phyloP scores from a whole-genome alignment of 257 asterid species.

The Scutellaria barbata region DNA sequence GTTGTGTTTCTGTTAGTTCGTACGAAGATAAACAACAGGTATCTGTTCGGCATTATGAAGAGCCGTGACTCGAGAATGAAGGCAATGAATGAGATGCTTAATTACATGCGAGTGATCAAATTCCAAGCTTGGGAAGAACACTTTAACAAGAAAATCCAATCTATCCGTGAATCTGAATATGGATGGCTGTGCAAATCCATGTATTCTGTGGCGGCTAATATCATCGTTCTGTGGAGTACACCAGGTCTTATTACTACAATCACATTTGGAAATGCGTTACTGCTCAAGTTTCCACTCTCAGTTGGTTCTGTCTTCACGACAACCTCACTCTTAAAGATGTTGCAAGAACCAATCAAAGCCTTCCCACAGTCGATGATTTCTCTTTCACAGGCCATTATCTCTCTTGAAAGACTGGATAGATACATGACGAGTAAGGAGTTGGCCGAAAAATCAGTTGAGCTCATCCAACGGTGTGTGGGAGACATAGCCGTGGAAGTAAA shows the following conservation, averaged over 20 bases:
- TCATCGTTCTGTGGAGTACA: conserved; percentile 79
- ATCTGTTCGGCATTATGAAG: conserved; percentile 74
- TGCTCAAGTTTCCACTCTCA: conserved; percentile 67
- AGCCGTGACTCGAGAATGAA: conserved; percentile 88
- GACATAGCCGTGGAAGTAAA: conserved; percentile 67
- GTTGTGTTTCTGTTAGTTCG: conserved; percentile 61
- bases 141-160: conserved; percentile 73
- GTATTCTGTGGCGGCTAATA: conserved; percentile 65
- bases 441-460: conserved; percentile 66
- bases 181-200: conserved; percentile 74
- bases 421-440: conserved; percentile 85
- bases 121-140: conserved; percentile 99
- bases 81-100: conserved; percentile 92
- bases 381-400: conserved; percentile 85
- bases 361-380: conserved; percentile 96
- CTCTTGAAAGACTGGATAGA: conserved; percentile 78
- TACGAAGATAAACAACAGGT: conserved; percentile 58
- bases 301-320: conserved; percentile 87
- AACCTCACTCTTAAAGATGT: conserved; percentile 68
- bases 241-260: conserved; percentile 71
- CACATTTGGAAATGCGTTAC: conserved; percentile 72
- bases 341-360: conserved; percentile 87
- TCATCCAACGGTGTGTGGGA: conserved; percentile 62
- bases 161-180: conserved; percentile 68
- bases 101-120: conserved; percentile 86